phyloP scores from a whole-genome alignment of 1,284 basidiomycete genomes.

The Pseudozyma hubeiensis region DNA sequence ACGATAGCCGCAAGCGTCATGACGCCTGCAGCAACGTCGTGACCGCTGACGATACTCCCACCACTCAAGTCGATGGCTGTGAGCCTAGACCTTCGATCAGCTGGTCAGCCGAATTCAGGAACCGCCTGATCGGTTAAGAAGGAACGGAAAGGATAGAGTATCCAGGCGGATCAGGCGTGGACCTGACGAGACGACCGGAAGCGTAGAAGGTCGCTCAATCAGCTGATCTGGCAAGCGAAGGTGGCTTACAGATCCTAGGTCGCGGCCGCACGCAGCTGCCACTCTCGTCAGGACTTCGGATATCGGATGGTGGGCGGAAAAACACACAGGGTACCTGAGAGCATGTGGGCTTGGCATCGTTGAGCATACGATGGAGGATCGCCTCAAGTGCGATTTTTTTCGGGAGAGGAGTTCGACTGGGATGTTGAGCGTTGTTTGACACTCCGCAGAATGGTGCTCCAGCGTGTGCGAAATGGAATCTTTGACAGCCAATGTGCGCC shows the following conservation, averaged over 20 bases:
- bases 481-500: slow-evolving; percentile 1
- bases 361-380: neutral
- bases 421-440: slow-evolving; percentile 13
- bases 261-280: no score
- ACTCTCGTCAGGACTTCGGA: slow-evolving; percentile 3
- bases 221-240: neutral
- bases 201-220: slow-evolving; percentile 3
- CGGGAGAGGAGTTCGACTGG: neutral
- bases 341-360: neutral
- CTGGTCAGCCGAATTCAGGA: neutral
- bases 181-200: slow-evolving; percentile 8
- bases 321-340: neutral
- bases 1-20: no score
- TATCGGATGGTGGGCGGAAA: slow-evolving; percentile 10
- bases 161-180: neutral
- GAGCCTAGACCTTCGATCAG: neutral
- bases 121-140: no score
- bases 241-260: no score
- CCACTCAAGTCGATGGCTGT: neutral
- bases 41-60: no score
- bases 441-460: slow-evolving; percentile 3
- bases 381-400: neutral
- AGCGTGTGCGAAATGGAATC: neutral
- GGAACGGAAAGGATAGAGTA: no score
- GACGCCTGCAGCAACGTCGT: no score